Conservation (phyloP, 2,329 filamentous ascomycete species). For the Calonectria hawksworthii region DNA sequence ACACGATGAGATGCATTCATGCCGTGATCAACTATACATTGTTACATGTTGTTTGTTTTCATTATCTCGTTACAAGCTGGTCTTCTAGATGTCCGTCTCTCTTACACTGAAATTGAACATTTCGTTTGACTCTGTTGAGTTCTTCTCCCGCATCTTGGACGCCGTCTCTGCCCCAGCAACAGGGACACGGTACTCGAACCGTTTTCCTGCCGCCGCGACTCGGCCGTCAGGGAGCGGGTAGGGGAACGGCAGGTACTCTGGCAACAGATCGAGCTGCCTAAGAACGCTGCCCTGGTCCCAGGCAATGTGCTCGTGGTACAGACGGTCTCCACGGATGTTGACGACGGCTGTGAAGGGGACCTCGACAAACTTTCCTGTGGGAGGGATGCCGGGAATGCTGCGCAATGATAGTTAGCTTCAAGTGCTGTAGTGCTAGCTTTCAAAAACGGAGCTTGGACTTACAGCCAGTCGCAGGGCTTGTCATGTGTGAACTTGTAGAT, state of each 20-base stretch:
- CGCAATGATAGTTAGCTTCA: not conserved
- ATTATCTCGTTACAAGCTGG: not conserved
- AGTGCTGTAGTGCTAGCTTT: too few species aligned
- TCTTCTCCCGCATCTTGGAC: slow-evolving; percentile 49
- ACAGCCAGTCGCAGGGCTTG: slow-evolving; percentile 78
- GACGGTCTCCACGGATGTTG: slow-evolving; percentile 72
- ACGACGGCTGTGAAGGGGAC: slow-evolving; percentile 75
- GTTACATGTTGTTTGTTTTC: not conserved
- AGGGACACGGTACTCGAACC: slow-evolving; percentile 50
- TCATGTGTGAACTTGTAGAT: slow-evolving; percentile 75
- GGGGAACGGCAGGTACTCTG: slow-evolving; percentile 73
- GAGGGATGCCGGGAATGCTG: slow-evolving; percentile 67
- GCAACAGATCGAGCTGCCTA: slow-evolving; percentile 69
- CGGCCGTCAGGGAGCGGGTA: slow-evolving; percentile 60
- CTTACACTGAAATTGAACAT: slow-evolving; percentile 47
- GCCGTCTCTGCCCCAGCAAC: slow-evolving; percentile 50
- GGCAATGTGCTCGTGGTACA: slow-evolving; percentile 77
- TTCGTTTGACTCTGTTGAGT: slow-evolving; percentile 48
- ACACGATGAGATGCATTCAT: not conserved
- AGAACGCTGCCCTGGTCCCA: slow-evolving; percentile 78
- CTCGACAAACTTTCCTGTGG: slow-evolving; percentile 66
- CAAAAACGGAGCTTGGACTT: slow-evolving; percentile 52
- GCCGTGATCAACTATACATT: not conserved
- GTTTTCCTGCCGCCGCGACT: slow-evolving; percentile 38
- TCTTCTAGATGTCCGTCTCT: slow-evolving; percentile 17